Conservation (phyloP, 805 yeast genomes). For the Starmerella scarabaei region DNA sequence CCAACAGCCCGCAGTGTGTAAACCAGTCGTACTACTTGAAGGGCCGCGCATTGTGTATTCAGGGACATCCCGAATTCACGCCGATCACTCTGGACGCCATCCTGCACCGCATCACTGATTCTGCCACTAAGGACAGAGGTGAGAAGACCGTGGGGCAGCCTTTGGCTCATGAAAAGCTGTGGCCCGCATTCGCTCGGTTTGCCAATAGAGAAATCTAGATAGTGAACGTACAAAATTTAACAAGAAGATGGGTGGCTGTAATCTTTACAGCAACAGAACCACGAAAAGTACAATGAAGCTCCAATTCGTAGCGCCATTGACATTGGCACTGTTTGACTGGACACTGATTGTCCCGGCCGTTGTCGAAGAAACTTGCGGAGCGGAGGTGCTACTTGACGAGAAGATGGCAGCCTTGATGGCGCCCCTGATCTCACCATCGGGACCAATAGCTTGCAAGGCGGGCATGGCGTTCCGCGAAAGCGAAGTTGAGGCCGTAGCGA, state of each 20-base stretch:
- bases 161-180: not conserved
- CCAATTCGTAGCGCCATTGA: no score
- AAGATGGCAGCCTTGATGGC: not conserved
- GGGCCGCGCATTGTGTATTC: slow-evolving; percentile 42
- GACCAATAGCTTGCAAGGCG: slow-evolving; percentile 19
- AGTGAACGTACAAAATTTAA: no score
- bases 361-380: no score
- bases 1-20: slow-evolving; percentile 38
- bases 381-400: not conserved
- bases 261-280: no score
- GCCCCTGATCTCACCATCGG: slow-evolving; percentile 7
- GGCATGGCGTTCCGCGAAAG: slow-evolving; percentile 18
- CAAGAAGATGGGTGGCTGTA: no score
- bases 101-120: not conserved
- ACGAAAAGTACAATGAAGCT: no score
- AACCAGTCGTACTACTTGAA: slow-evolving; percentile 44
- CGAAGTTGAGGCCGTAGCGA: slow-evolving; percentile 29
- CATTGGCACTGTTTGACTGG: no score
- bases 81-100: slow-evolving; percentile 13
- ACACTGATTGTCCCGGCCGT: no score
- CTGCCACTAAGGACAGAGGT: not conserved
- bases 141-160: not conserved
- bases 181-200: not conserved
- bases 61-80: slow-evolving; percentile 82
- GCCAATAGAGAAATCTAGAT: not conserved